Conservation (phyloP, 306 rosid species). For the Morella rubra region DNA sequence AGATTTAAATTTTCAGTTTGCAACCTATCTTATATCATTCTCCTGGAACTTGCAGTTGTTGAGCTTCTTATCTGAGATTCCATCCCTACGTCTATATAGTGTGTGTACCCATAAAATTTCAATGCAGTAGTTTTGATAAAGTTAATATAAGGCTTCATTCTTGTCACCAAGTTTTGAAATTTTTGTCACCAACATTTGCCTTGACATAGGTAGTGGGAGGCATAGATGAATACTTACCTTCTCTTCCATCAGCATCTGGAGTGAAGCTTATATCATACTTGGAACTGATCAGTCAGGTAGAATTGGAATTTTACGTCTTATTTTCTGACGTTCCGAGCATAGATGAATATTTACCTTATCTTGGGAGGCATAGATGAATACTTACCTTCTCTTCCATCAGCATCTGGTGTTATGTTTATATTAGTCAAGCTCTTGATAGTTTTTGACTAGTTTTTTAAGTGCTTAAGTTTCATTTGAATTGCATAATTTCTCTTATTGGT, state of each 20-base stretch:
- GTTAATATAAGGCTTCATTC: neutral
- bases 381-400: constrained; percentile 75
- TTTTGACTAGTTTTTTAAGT: neutral
- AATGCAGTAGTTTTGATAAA: constrained; percentile 19
- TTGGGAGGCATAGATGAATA: constrained; percentile 89
- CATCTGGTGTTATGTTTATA: constrained; percentile 15
- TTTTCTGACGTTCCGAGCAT: neutral
- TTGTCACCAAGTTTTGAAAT: neutral
- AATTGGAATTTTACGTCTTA: constrained; percentile 15
- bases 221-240: constrained; percentile 76
- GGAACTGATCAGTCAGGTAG: constrained; percentile 73
- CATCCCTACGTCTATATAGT: constrained; percentile 81
- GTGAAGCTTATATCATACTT: constrained; percentile 73
- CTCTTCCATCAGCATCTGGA: constrained; percentile 74
- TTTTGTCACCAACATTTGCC: constrained; percentile 22
- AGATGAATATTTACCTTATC: too few species aligned
- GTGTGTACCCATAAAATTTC: constrained; percentile 46
- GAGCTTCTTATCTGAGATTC: constrained; percentile 83
- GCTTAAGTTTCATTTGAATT: neutral
- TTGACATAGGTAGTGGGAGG: constrained; percentile 82
- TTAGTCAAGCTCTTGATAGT: neutral
- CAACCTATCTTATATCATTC: constrained; percentile 25
- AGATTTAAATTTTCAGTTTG: constrained; percentile 16
- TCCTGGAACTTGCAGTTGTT: constrained; percentile 66
- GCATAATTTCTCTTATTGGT: neutral